A percentile compares a stretch with the other conserved stretches of the same genome.
These are phyloP conservation scores for Terana coerulea DNA, from an alignment of 768 basidiomycete genomes.

Conservation along the genomic window DNA sequence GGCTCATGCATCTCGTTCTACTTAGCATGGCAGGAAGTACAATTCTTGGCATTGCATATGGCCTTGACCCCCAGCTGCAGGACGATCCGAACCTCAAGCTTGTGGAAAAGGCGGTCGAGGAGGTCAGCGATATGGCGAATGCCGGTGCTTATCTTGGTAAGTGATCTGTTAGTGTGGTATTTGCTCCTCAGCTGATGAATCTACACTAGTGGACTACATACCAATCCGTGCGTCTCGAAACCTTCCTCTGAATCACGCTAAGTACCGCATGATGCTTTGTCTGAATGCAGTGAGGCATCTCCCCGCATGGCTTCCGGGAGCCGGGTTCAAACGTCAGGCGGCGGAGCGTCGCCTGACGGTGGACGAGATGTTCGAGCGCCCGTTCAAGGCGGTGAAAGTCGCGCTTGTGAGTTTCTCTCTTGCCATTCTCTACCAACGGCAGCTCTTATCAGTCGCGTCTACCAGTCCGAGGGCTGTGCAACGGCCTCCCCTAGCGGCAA, in stretches of 20 bases:
- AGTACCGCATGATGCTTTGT: background rate
- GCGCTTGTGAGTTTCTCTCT: too few relatives aligned
- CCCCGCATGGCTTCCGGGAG: conserved; percentile 68
- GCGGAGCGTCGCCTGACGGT: conserved; percentile 57
- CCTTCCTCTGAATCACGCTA: background rate
- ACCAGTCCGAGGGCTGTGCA: conserved; percentile 15
- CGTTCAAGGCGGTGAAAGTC: conserved; percentile 54
- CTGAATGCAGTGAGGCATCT: conserved; percentile 41
- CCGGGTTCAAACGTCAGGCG: conserved; percentile 61
- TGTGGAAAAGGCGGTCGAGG: background rate
- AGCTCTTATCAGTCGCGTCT: background rate
- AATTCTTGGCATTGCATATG: conserved; percentile 10
- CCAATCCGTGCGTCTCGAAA: background rate
- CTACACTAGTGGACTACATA: background rate
- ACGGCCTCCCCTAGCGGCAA: conserved; percentile 3
- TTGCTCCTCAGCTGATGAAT: background rate
- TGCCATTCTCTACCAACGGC: background rate
- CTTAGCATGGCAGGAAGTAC: conserved; percentile 2
- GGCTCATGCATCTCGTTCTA: background rate
- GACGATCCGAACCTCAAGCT: conserved; percentile 1
- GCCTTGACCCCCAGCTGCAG: background rate
- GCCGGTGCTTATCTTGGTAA: background rate
- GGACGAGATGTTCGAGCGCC: conserved; percentile 59
- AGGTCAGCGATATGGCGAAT: background rate
- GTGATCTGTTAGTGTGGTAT: background rate